Evolutionary conservation across 176 grass and related monocot species (phyloP), one percentile per base, ranked within the genome.

Genomic region (Thalia dealbata): DNA sequence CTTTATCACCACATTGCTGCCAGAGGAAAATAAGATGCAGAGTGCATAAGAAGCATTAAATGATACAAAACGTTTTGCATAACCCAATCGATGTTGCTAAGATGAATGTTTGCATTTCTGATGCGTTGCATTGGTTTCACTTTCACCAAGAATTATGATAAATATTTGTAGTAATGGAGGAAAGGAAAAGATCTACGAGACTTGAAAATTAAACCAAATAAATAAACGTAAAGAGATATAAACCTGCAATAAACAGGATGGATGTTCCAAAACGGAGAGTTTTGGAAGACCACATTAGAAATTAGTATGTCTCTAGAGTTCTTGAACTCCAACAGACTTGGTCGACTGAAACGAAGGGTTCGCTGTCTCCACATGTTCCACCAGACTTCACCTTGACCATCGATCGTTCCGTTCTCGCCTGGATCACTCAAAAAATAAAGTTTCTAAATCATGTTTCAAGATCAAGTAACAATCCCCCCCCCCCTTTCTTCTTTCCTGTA

Each of bases 241-340:
- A n/a, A 77, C 91, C 79, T 81, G 83, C 83, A 96, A 26, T 96
- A 96, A 76, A 91, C 88, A 29, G 91, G 91, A 64, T 96, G 88
- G 41, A 96, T 96, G 66, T 96, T 96, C 88, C 91, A 96, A 84
- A 96, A 96, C 2, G 91, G 91, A 16, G 91, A 96, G 72, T 96
- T 91, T 51, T 76, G 84, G 76, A 96, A 81, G 29, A 96, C 55
- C 14, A 96, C 50, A 76, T 96, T 96, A 35, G 91, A 91, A 76
- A 96, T 96, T 64, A 86, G 64, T 44, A 96, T 85, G 52, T 87
- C 86, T 56, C 70, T 89, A 10, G 88, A 96, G 67, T 96, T 75
- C 92, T 89, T 91, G 74, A 96, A 89, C 72, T 96, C 92, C 55
- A 91, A 24, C 14, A 89, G 88, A 51, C 79, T 91, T 22, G 92